Conservation (phyloP, 2,329 filamentous ascomycete genomes). For the Fusarium temperatum region DNA sequence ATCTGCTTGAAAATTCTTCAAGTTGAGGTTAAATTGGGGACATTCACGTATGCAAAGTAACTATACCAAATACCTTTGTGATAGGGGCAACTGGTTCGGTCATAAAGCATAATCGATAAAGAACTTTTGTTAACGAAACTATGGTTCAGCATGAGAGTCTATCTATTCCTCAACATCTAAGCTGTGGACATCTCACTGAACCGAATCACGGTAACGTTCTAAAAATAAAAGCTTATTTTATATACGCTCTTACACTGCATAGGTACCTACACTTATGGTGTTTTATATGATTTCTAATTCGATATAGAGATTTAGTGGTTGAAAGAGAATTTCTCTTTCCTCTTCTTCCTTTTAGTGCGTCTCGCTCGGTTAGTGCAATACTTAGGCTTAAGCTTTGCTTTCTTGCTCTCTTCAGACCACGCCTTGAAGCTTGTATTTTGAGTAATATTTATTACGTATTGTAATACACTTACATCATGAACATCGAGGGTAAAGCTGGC, state of each 20-base stretch:
- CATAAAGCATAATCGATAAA: not conserved
- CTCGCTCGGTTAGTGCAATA: rapidly evolving
- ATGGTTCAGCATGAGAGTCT: not conserved
- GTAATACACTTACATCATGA: rapidly evolving
- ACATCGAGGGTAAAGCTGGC: rapidly evolving
- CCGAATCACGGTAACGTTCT: rapidly evolving
- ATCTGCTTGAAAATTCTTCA: rapidly evolving
- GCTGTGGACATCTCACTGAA: not conserved
- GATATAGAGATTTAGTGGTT: rapidly evolving
- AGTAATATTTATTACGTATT: not conserved
- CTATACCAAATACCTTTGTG: rapidly evolving
- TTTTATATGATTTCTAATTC: rapidly evolving
- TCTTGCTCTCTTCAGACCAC: rapidly evolving
- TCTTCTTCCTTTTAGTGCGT: rapidly evolving
- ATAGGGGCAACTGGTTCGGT: not conserved
- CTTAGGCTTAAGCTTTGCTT: no score
- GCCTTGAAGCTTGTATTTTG: rapidly evolving
- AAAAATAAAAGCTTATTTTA: not conserved
- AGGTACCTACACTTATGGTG: rapidly evolving
- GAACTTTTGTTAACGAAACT: rapidly evolving
- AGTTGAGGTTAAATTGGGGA: not conserved
- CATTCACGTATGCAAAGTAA: not conserved
- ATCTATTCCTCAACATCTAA: rapidly evolving
- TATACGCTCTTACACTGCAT: rapidly evolving
- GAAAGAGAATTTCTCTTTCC: no score